A percentile compares a stretch with the other conserved stretches of the same genome.
Evolutionary conservation across 257 asterid genomes (phyloP).

Genomic region (Solanum chiquidenum): DNA sequence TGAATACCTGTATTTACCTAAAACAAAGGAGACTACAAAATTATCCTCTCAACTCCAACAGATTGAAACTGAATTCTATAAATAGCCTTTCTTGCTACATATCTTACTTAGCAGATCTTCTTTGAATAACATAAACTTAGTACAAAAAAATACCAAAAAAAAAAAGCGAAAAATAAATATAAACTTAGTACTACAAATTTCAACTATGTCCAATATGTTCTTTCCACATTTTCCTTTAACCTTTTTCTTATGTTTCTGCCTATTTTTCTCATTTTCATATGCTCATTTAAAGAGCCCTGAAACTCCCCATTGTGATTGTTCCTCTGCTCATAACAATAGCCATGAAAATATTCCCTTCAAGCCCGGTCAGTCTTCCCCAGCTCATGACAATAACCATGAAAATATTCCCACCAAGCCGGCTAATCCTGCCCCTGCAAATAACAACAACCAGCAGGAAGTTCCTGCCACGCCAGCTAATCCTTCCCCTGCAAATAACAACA

Average conservation of each 20-base stretch:
- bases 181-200: neutral
- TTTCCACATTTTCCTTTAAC: slow-evolving; percentile 1
- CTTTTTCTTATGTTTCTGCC: slow-evolving; percentile 7
- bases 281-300: neutral
- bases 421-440: neutral
- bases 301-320: neutral
- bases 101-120: neutral
- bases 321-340: neutral
- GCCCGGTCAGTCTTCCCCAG: neutral
- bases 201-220: neutral
- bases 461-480: neutral
- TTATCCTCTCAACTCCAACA: neutral
- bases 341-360: neutral
- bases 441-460: neutral
- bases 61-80: neutral
- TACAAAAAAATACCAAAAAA: neutral
- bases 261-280: slow-evolving; percentile 12
- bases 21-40: slow-evolving; percentile 11
- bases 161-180: neutral
- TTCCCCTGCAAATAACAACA: neutral
- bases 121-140: neutral
- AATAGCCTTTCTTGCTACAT: neutral
- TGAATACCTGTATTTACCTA: slow-evolving; percentile 10
- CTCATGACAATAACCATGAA: neutral
- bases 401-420: neutral